phyloP scores from a whole-genome alignment of 345 rosid genomes.

The Eucalyptus lansdowneana region DNA sequence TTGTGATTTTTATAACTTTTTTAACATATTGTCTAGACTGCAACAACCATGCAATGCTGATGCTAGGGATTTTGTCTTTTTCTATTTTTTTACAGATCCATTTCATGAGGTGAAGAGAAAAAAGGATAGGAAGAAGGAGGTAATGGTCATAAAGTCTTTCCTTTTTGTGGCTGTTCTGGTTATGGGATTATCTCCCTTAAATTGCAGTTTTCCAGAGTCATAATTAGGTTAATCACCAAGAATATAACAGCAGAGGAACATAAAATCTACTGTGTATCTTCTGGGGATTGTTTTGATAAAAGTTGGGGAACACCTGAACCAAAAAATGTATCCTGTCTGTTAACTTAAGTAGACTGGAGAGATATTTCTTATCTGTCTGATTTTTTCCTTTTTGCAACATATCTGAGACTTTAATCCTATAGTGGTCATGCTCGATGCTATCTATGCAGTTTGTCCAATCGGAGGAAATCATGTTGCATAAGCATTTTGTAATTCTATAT shows the following conservation, averaged over 20 bases:
- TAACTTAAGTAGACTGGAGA: neutral
- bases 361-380: neutral
- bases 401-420: neutral
- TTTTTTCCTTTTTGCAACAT: neutral
- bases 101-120: conserved; percentile 74
- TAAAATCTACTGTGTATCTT: neutral
- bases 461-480: neutral
- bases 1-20: neutral
- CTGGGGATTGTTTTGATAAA: neutral
- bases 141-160: neutral
- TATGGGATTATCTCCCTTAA: neutral
- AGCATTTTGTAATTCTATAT: neutral
- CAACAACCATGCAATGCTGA: neutral
- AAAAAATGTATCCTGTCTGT: neutral
- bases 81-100: conserved; percentile 36
- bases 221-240: neutral
- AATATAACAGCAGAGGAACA: neutral
- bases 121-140: conserved; percentile 82
- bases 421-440: neutral
- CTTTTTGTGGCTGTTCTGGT: neutral
- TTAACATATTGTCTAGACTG: neutral
- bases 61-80: neutral
- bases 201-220: neutral
- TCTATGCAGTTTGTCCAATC: neutral
- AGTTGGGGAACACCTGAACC: neutral